These are phyloP conservation scores for Aotearoamyces nothofagi DNA, from an alignment of 2,329 filamentous ascomycete genomes.

Conservation along the genomic window DNA sequence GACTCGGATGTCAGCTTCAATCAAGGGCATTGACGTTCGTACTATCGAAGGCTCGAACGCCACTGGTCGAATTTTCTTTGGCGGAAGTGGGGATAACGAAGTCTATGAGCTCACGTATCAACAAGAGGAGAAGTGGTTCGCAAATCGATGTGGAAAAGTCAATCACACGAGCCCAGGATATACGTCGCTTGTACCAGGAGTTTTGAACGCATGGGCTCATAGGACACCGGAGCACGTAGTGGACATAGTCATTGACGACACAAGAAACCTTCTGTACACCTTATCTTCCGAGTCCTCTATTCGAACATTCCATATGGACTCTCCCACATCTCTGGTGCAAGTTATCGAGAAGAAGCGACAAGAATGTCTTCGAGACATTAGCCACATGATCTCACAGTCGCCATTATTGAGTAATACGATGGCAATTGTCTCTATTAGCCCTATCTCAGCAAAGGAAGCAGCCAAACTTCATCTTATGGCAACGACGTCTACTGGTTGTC, in stretches of 20 bases:
- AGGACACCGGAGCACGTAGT: constrained; percentile 47
- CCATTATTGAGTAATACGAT: constrained; percentile 55
- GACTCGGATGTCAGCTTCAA: constrained; percentile 69
- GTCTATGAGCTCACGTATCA: constrained; percentile 93
- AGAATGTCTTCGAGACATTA: constrained; percentile 56
- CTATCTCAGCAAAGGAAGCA: constrained; percentile 67
- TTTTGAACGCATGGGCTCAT: constrained; percentile 30
- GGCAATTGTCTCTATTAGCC: constrained; percentile 69
- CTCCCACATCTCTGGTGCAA: constrained; percentile 40
- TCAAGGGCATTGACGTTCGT: constrained; percentile 62
- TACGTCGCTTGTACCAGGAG: constrained; percentile 42
- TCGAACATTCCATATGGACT: constrained; percentile 76
- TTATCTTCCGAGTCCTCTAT: constrained; percentile 81
- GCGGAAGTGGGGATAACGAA: constrained; percentile 65
- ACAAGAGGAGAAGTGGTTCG: constrained; percentile 95
- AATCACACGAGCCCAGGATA: constrained; percentile 72
- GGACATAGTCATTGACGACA: constrained; percentile 79
- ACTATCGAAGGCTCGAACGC: constrained; percentile 64
- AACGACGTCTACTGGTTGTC: constrained; percentile 77
- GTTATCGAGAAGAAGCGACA: constrained; percentile 47
- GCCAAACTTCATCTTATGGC: constrained; percentile 80
- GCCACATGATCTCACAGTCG: constrained; percentile 69
- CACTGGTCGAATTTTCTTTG: constrained; percentile 86
- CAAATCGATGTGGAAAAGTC: constrained; percentile 70
- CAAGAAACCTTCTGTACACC: constrained; percentile 76